Evolutionary conservation across 768 basidiomycete species (phyloP), one percentile per base, ranked within the genome.

Genomic region (Auricularia sp.): DNA sequence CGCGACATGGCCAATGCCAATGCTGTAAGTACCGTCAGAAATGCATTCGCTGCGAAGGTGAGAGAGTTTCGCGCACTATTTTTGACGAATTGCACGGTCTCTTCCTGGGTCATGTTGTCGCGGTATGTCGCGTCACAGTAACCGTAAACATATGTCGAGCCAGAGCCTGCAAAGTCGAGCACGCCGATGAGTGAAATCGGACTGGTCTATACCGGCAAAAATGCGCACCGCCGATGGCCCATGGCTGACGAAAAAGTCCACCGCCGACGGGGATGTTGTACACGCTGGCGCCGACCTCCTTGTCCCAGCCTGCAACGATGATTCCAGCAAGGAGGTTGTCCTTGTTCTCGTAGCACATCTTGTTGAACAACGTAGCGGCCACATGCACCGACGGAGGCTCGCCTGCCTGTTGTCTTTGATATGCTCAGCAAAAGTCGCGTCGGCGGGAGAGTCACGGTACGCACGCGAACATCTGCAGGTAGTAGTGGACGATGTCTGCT

Each of bases 111-210:
- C 94, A 92, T 96, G 16, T 90, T 92, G 35, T 98, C 95, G 75
- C 86, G 78, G 74, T 90, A 99, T 34, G 94, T 98, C n/a, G 97
- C 93, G 74, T 99, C 97, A 70, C 97, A 98, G 77, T 98, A 98
- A 62, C 96, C 97, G 72, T 98, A 99, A 11, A 98, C 93, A 73
- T 98, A 99, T 7, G 94, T 93, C 43, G 94, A 97, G 7, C 97
- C 97, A 61, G 93, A 96, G 33, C 93, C 90, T 93, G 68, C 35
- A 53, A 29, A 21, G 53, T 8, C 39, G 39, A 42, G 36, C 18
- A 51, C 16, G 16, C 11, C 39, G 58, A 59, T 42, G 29, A 64
- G 51, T 61, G 29, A 29, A 18, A 58, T 56, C 42, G 8, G 39
- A 10, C 36, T 8, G 47, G 44, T 14, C 1, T 21, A 16, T 59